phyloP scores from a whole-genome alignment of 306 rosid genomes.

The Prunus persica region Prunus_persica_NCBIv2 NC_034012.1:10452501-10453000 shows the following conservation, averaged over 20 bases:
- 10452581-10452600: not conserved
- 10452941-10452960: slow-evolving; percentile 84
- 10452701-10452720: not conserved
- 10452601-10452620: not conserved
- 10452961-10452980: slow-evolving; percentile 96
- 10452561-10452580: not conserved
- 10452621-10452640: not conserved
- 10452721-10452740: not conserved
- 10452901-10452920: not conserved
- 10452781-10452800: not conserved
- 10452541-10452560: not conserved
- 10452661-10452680: not conserved
- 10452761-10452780: not conserved
- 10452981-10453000: slow-evolving; percentile 80
- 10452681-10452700: not conserved
- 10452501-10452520: not conserved
- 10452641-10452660: not conserved
- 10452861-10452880: not conserved
- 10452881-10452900: not conserved
- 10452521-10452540: not conserved
- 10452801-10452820: no score
- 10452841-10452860: not conserved
- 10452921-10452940: slow-evolving; percentile 31
- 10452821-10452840: not conserved
- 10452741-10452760: not conserved